Percentiles rank a stretch among this genome's conserved stretches.
Conservation (phyloP, 2,329 filamentous ascomycete genomes). For the Fusarium siculi region DNA sequence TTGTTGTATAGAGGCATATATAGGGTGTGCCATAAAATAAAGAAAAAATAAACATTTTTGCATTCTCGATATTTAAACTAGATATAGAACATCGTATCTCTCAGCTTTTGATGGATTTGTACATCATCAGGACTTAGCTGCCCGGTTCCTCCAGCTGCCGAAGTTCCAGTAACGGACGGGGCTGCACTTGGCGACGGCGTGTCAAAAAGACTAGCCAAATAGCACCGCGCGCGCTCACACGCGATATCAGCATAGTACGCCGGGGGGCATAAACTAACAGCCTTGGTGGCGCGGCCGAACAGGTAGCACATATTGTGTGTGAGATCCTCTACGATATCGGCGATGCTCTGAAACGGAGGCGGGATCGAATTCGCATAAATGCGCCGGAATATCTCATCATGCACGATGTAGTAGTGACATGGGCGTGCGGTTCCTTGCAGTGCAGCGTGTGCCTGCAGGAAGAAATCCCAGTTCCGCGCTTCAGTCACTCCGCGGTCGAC, state of each 20-base stretch:
- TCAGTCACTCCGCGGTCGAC: neutral
- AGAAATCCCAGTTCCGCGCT: neutral
- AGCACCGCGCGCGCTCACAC: neutral
- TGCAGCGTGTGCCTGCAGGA: neutral
- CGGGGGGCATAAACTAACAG: neutral
- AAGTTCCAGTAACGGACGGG: neutral
- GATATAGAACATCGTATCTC: neutral
- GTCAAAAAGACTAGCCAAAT: neutral
- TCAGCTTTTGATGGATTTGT: neutral
- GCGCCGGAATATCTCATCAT: neutral
- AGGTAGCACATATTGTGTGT: neutral
- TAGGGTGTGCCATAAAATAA: fast-evolving
- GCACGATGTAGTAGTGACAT: neutral
- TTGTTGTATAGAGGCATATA: fast-evolving
- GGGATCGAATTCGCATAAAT: neutral
- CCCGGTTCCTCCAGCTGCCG: neutral
- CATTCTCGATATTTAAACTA: neutral
- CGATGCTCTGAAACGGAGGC: neutral
- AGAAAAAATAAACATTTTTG: neutral
- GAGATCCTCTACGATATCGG: neutral
- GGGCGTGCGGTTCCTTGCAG: neutral
- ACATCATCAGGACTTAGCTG: neutral
- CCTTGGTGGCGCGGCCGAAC: neutral
- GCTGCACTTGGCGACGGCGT: neutral
- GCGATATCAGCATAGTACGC: neutral